Evolutionary conservation across 2,329 filamentous ascomycete species (phyloP).

Genomic region (Eutypa lata): DNA sequence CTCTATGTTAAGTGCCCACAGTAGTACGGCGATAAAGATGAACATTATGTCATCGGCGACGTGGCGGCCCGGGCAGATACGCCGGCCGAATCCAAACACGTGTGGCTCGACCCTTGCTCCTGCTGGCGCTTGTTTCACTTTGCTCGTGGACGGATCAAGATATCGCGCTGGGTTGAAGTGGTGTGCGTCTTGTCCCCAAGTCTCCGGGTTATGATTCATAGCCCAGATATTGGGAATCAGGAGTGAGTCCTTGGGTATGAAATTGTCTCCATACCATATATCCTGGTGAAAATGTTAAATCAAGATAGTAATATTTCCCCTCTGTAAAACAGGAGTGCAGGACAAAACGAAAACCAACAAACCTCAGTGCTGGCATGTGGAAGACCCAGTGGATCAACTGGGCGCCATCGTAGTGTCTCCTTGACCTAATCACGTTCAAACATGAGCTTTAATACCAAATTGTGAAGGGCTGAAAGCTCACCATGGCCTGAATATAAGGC

Average conservation of each 20-base stretch:
- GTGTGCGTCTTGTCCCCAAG: not conserved
- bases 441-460: not conserved
- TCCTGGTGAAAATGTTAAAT: not conserved
- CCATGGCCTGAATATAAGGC: not conserved
- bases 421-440: not conserved
- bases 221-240: not conserved
- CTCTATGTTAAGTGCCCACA: not conserved
- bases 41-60: not conserved
- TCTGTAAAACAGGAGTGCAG: not conserved
- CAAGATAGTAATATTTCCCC: not conserved
- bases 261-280: not conserved
- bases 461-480: not conserved
- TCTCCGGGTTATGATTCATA: not conserved
- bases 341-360: not conserved
- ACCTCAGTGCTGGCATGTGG: not conserved
- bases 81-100: not conserved
- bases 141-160: not conserved
- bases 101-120: not conserved
- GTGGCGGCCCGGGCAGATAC: not conserved
- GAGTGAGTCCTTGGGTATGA: not conserved
- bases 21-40: not conserved
- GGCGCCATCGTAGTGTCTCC: not conserved
- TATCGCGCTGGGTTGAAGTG: not conserved
- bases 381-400: not conserved
- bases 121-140: not conserved